These are phyloP conservation scores for Candolleomyces eurysporus DNA, from an alignment of 768 basidiomycete species.

Conservation along the genomic window DNA sequence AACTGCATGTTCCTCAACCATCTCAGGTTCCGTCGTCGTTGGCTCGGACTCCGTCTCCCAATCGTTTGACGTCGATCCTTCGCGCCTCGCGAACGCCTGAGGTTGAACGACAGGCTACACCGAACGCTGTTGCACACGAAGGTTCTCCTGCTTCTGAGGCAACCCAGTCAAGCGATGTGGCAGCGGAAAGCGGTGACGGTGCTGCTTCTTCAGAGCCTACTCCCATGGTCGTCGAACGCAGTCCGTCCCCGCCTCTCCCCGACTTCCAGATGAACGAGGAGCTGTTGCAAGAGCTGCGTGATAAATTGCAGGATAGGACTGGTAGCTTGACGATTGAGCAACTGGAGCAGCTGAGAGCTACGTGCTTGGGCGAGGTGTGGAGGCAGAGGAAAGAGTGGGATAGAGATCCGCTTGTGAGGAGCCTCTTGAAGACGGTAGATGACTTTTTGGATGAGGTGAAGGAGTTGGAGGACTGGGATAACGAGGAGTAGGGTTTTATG, in stretches of 20 bases:
- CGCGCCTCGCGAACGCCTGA: conserved; percentile 4
- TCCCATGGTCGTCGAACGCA: conserved; percentile 51
- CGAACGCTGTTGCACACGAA: not conserved
- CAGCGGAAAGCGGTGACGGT: not conserved
- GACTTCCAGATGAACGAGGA: conserved; percentile 67
- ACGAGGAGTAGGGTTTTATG: not conserved
- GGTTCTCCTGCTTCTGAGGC: not conserved
- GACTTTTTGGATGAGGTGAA: conserved; percentile 70
- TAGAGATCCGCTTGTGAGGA: conserved; percentile 58
- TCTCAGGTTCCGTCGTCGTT: not conserved
- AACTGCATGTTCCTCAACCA: conserved; percentile 4
- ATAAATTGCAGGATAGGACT: conserved; percentile 54
- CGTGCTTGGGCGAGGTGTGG: conserved; percentile 81
- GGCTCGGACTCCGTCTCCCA: not conserved
- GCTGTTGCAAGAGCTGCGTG: conserved; percentile 46
- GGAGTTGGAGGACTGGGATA: conserved; percentile 18
- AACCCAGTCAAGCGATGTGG: not conserved
- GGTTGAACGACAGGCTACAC: not conserved
- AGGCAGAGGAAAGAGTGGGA: conserved; percentile 81
- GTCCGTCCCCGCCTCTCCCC: conserved; percentile 74
- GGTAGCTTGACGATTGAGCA: conserved; percentile 73
- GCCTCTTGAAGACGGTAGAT: conserved; percentile 54
- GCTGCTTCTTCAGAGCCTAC: not conserved
- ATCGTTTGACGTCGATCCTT: not conserved
- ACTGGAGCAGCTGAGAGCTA: conserved; percentile 90